Conservation (phyloP, 176 grass and related monocot species). For the Carex parvula region DNA sequence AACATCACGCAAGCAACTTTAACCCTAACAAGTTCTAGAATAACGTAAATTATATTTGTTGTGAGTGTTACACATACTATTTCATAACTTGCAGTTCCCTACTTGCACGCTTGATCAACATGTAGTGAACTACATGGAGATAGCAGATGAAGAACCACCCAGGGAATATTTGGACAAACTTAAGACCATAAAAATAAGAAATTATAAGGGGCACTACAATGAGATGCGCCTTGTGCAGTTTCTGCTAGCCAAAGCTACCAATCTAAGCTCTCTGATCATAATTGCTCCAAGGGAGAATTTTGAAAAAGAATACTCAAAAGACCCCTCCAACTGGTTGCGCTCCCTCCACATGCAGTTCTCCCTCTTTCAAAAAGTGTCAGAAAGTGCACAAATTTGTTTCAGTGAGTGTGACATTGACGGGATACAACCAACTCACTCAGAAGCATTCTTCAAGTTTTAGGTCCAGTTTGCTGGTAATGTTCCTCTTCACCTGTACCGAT, state of each 20-base stretch:
- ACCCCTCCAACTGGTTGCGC: conserved; percentile 33
- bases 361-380: conserved; percentile 46
- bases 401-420: conserved; percentile 39
- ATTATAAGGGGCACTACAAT: conserved; percentile 77
- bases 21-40: too few species aligned
- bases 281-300: conserved; percentile 54
- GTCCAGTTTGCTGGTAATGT: background rate
- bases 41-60: background rate
- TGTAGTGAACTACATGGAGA: conserved; percentile 55
- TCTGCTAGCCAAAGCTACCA: conserved; percentile 48
- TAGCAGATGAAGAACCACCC: conserved; percentile 60
- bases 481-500: background rate
- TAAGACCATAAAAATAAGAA: conserved; percentile 61
- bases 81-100: conserved; percentile 56
- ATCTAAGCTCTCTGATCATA: conserved; percentile 51
- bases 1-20: too few species aligned
- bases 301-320: conserved; percentile 37
- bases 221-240: conserved; percentile 64
- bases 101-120: conserved; percentile 58
- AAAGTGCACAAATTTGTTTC: conserved; percentile 49
- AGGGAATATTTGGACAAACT: conserved; percentile 67
- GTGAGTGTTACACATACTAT: background rate
- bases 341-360: conserved; percentile 34
- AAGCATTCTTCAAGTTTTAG: conserved; percentile 79
- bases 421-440: conserved; percentile 58